A percentile compares a stretch with the other conserved stretches of the same genome.
Conservation (phyloP, 306 rosid species). For the Rubus idaeus region DNA sequence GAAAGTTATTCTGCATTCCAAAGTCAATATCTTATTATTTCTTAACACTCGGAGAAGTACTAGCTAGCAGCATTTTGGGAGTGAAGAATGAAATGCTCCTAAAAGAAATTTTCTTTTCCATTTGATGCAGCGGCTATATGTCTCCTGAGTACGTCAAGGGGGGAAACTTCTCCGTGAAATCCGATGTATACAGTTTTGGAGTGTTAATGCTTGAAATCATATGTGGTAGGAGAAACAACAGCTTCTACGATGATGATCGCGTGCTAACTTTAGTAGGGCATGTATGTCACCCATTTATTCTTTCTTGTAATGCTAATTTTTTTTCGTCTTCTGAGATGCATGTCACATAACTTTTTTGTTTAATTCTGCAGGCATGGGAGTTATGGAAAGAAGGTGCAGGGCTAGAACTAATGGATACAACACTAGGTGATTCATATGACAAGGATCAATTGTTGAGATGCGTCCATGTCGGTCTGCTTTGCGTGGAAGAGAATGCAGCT, state of each 20-base stretch:
- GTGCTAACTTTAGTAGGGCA: slow-evolving; percentile 12
- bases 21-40: no score
- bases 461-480: slow-evolving; percentile 18
- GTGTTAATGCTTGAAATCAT: slow-evolving; percentile 10
- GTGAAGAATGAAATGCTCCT: not conserved
- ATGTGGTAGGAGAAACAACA: slow-evolving; percentile 10
- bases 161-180: not conserved
- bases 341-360: not conserved
- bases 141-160: slow-evolving; percentile 5
- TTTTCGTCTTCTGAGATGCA: slow-evolving; percentile 12
- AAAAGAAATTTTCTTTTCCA: no score
- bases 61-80: no score
- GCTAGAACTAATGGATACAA: not conserved
- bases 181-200: slow-evolving; percentile 2
- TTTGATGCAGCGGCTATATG: slow-evolving; percentile 27
- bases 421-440: not conserved
- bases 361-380: slow-evolving; percentile 9
- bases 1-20: no score
- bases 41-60: no score
- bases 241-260: slow-evolving; percentile 4
- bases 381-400: not conserved
- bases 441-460: slow-evolving; percentile 1
- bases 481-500: slow-evolving; percentile 18
- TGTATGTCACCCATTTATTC: slow-evolving; percentile 8
- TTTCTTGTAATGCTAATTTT: not conserved